phyloP scores from a whole-genome alignment of 768 basidiomycete species.

The Termitomyces sp. region DNA sequence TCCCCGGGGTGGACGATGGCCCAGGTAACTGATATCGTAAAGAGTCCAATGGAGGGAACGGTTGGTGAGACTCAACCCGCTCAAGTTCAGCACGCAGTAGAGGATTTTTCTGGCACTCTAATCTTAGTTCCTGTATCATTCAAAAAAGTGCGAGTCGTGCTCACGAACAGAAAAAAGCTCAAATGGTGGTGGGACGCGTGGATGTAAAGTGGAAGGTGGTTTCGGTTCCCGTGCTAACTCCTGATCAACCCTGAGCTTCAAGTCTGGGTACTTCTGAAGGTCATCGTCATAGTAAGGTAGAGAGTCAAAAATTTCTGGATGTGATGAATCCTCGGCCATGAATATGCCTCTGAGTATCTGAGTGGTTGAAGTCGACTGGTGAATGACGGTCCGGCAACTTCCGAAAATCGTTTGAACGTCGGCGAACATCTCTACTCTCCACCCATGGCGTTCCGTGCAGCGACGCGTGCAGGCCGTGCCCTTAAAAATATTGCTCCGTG shows the following conservation, averaged over 20 bases:
- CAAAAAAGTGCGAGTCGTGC: constrained; percentile 15
- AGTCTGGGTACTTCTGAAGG: constrained; percentile 66
- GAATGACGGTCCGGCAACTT: constrained; percentile 16
- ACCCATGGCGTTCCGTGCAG: constrained; percentile 44
- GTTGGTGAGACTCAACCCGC: constrained; percentile 67
- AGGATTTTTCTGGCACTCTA: constrained; percentile 52
- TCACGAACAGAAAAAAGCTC: constrained; percentile 70
- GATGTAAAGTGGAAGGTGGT: constrained; percentile 59
- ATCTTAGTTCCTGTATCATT: constrained; percentile 5
- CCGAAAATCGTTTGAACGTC: constrained; percentile 11
- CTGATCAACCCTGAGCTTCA: constrained; percentile 72
- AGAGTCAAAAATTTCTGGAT: constrained; percentile 65
- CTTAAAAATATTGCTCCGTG: constrained; percentile 38
- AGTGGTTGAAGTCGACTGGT: not conserved
- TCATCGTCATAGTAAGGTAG: constrained; percentile 96
- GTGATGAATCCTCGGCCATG: constrained; percentile 22
- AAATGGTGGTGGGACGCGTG: constrained; percentile 61
- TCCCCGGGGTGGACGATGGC: constrained; percentile 56
- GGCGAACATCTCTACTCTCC: not conserved
- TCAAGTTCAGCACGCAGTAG: constrained; percentile 69
- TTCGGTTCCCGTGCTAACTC: constrained; percentile 74
- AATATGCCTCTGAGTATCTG: not conserved
- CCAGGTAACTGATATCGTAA: constrained; percentile 72
- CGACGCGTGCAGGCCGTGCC: constrained; percentile 38
- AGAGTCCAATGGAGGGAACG: constrained; percentile 65